Percentiles rank a stretch among this genome's conserved stretches.
phyloP scores from a whole-genome alignment of 305 asterid genomes.

The Rubia peregrina region DNA sequence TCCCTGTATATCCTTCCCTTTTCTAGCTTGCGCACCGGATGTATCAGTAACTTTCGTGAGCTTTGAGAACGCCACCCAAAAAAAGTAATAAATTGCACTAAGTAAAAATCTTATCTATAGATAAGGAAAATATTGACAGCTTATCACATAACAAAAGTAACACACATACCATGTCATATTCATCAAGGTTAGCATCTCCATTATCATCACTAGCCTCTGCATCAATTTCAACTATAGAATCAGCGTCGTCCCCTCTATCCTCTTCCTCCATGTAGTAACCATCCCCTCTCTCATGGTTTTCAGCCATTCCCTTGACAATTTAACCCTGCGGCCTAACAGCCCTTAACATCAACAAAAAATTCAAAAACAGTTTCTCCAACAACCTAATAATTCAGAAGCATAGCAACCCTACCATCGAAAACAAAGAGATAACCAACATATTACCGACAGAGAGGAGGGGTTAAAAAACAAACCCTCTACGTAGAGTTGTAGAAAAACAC shows the following conservation, averaged over 20 bases:
- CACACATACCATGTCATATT: constrained; percentile 56
- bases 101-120: not conserved
- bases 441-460: not conserved
- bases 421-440: not conserved
- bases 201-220: constrained; percentile 35
- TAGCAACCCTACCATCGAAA: not conserved
- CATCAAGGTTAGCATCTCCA: constrained; percentile 47
- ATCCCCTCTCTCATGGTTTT: constrained; percentile 21
- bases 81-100: not conserved
- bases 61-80: constrained; percentile 21
- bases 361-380: not conserved
- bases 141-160: not conserved
- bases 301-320: constrained; percentile 21
- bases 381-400: not conserved
- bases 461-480: not conserved
- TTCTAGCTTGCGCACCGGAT: constrained; percentile 68
- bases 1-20: constrained; percentile 73
- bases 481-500: no score
- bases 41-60: constrained; percentile 70
- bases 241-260: constrained; percentile 35
- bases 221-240: constrained; percentile 42
- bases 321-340: constrained; percentile 12
- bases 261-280: constrained; percentile 38
- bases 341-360: not conserved
- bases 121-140: not conserved